Base-by-base conservation (phyloP, 2,329 filamentous ascomycete species). In the Mycosphaerelloides madeirae region DNA sequence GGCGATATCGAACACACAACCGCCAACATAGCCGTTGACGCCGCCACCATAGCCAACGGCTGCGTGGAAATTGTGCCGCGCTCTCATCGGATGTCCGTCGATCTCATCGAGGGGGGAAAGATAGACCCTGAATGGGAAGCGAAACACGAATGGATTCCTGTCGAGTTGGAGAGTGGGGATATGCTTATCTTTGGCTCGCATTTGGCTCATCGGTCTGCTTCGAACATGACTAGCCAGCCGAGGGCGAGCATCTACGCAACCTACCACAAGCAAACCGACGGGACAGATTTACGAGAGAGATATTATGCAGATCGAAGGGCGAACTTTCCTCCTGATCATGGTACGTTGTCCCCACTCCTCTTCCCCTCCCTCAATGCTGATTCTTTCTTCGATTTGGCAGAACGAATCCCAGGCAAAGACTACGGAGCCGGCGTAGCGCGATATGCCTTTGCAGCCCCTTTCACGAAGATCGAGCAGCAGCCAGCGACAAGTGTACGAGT, bases 241-340 rank as follows among this genome's bases (percentile, higher is more conserved):
- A 60, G 69, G 1, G 60, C 61, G 32, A 68, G 67, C 6, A 60
- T 71, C 18, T 71, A 72, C 47, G 67, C 68, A 2, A 72, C 69
- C 0, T 72, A 71, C 49, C 68, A 71, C 44, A 63, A 59, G 37
- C 57, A 57, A 5, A 49, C 50, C 1, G 69, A 72, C 41, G 69
- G 69, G 13, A 31, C 22, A 1, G 62, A 69, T 47, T 51, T 72
- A n/a, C 67, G 68, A 47, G 63, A 67, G 45, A 56, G 62, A 38
- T 72, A 72, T 52, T 72, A 71, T 52, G 52, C 50, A 8, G 66
- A 71, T 52, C 58, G 69, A 12, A 54, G 60, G 25, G 65, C 65
- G 46, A 58, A 68, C 13, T 72, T 67, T 56, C 68, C 68, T 7
- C 61, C 68, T 1, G 68, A 67, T 9, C 68, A 72, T 43, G 52